Percentiles rank a stretch among this genome's conserved stretches.
Conservation (phyloP, 2,329 filamentous ascomycete species). For the Westerdykella sp. region DNA sequence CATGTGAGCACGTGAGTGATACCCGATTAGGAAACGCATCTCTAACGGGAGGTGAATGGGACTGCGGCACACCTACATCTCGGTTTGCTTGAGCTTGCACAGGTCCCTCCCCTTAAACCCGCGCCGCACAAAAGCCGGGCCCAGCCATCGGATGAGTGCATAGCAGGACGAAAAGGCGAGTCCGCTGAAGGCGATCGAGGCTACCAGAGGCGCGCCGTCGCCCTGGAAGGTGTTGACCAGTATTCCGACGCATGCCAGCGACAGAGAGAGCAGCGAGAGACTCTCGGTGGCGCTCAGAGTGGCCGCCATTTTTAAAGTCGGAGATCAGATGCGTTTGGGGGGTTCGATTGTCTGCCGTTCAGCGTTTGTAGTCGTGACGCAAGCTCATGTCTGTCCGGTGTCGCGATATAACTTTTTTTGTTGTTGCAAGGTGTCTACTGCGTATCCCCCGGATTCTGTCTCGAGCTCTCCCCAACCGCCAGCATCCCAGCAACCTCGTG, state of each 20-base stretch:
- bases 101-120: conserved; percentile 88
- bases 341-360: not conserved
- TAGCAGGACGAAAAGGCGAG: conserved; percentile 78
- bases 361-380: too few species aligned
- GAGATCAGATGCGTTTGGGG: not conserved
- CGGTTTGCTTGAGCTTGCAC: conserved; percentile 66
- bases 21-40: conserved; percentile 1
- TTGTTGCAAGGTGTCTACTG: not conserved
- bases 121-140: conserved; percentile 77
- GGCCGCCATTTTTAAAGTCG: conserved; percentile 16
- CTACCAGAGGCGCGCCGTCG: conserved; percentile 83
- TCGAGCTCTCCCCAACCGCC: too few species aligned
- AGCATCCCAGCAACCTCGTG: too few species aligned
- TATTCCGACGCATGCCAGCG: conserved; percentile 63
- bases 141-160: conserved; percentile 88
- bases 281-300: conserved; percentile 50
- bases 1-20: conserved; percentile 14
- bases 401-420: not conserved
- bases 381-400: too few species aligned
- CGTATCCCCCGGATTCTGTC: too few species aligned
- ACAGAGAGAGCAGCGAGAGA: conserved; percentile 56
- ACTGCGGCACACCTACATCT: conserved; percentile 58
- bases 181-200: conserved; percentile 78
- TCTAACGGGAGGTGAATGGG: not conserved
- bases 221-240: conserved; percentile 75